phyloP scores from a whole-genome alignment of 2,329 filamentous ascomycete species.

The Hypoxylon sp. region DNA sequence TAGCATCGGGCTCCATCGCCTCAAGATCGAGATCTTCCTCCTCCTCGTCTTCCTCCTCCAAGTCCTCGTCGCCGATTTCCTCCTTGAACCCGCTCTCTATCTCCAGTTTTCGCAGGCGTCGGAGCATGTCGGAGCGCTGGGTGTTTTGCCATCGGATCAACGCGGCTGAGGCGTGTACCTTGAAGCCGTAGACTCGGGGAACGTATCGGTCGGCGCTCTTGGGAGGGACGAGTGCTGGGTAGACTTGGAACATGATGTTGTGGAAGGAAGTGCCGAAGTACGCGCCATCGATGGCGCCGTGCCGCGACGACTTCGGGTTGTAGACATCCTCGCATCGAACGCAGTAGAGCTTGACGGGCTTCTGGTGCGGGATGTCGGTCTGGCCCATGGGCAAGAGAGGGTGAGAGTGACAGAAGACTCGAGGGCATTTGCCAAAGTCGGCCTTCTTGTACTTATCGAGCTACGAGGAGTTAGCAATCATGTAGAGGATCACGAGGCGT shows the following conservation, averaged over 20 bases:
- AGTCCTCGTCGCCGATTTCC: conserved; percentile 68
- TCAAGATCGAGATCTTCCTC: conserved; percentile 55
- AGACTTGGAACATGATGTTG: conserved; percentile 99
- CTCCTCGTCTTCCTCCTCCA: conserved; percentile 70
- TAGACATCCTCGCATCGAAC: conserved; percentile 97
- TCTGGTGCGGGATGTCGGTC: conserved; percentile 86
- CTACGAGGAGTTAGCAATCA: conserved; percentile 59
- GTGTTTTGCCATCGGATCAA: conserved; percentile 91
- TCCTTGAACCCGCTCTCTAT: conserved; percentile 86
- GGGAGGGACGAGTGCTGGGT: conserved; percentile 86
- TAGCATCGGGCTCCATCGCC: conserved; percentile 45
- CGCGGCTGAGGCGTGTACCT: conserved; percentile 89
- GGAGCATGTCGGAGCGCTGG: conserved; percentile 84
- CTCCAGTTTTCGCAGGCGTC: conserved; percentile 75
- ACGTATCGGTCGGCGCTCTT: conserved; percentile 90
- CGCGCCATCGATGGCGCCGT: conserved; percentile 94
- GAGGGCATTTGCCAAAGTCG: conserved; percentile 97
- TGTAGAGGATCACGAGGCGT: background rate
- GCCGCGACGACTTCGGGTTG: conserved; percentile 95
- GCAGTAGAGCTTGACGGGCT: conserved; percentile 97
- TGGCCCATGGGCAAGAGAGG: conserved; percentile 95
- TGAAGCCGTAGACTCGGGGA: conserved; percentile 93
- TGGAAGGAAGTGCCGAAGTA: conserved; percentile 99
- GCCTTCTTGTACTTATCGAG: conserved; percentile 99
- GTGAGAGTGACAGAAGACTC: conserved; percentile 93